Percentiles rank a stretch among this genome's conserved stretches.
These are phyloP conservation scores for Aspergillus oerlinghausenensis DNA, from an alignment of 2,329 filamentous ascomycete species.

Conservation along the genomic window DNA sequence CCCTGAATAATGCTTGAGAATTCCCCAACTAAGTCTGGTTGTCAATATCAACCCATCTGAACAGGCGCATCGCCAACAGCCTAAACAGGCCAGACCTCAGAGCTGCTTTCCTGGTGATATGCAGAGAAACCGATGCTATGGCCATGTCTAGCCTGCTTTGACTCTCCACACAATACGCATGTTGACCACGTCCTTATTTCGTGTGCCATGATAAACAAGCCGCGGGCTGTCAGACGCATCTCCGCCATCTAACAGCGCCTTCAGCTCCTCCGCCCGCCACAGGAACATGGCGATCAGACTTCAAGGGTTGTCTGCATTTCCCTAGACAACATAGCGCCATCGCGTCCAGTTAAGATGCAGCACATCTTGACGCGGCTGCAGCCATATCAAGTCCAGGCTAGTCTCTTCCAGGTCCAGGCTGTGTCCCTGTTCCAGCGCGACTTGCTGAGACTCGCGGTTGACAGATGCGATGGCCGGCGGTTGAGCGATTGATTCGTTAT, in stretches of 20 bases:
- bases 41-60: conserved; percentile 6
- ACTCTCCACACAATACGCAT: neutral
- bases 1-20: neutral
- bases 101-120: neutral
- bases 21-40: neutral
- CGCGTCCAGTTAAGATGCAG: conserved; percentile 3
- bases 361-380: neutral
- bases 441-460: neutral
- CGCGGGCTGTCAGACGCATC: too few relatives aligned
- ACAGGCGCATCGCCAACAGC: conserved; percentile 5
- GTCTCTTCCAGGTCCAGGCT: neutral
- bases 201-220: too few relatives aligned
- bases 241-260: too few relatives aligned
- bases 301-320: too few relatives aligned
- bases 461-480: neutral
- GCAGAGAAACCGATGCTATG: conserved; percentile 3
- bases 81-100: conserved; percentile 3
- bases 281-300: too few relatives aligned
- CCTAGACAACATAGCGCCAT: too few relatives aligned
- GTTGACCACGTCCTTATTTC: neutral
- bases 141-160: neutral
- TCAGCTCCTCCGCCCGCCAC: too few relatives aligned
- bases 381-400: neutral
- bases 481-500: neutral
- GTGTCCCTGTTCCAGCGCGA: neutral